Conservation (phyloP, 495 filamentous ascomycete species). For the Xylaria castorea region DNA sequence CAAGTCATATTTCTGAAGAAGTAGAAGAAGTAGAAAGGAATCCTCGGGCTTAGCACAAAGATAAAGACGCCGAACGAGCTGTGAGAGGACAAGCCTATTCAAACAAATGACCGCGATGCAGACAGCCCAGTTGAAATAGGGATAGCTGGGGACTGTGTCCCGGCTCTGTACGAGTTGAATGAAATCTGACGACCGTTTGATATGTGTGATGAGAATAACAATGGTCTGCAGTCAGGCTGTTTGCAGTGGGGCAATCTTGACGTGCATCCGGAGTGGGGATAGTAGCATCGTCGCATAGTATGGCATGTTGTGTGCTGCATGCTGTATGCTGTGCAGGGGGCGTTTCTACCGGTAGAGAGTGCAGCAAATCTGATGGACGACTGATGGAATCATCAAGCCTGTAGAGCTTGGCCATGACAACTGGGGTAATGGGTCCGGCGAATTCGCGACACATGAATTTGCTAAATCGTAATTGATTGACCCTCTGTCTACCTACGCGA, state of each 20-base stretch:
- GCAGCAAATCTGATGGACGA: background rate
- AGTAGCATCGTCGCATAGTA: background rate
- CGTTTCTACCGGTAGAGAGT: background rate
- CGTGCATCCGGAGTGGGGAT: slow-evolving; percentile 15
- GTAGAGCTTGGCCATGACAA: background rate
- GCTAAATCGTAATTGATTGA: background rate
- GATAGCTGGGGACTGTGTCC: background rate
- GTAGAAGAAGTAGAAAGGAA: background rate
- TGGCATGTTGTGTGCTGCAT: background rate
- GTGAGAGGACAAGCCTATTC: slow-evolving; percentile 5
- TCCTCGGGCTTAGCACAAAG: background rate
- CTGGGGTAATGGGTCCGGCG: background rate
- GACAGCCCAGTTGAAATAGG: slow-evolving; percentile 15
- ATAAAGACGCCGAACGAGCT: background rate
- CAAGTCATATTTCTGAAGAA: background rate
- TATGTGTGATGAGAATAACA: slow-evolving; percentile 12
- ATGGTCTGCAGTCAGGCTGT: slow-evolving; percentile 23
- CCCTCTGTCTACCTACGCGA: background rate
- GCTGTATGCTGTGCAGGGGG: no score
- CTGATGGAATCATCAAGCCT: background rate
- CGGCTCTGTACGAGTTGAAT: slow-evolving; percentile 9
- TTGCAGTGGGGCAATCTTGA: slow-evolving; percentile 26
- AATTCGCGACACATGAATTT: background rate
- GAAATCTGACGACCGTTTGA: slow-evolving; percentile 23
- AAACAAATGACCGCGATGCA: slow-evolving; percentile 1